A percentile compares a stretch with the other conserved stretches of the same genome.
Conservation (phyloP, 495 filamentous ascomycete genomes). For the Aspergillus bridgeri region DNA sequence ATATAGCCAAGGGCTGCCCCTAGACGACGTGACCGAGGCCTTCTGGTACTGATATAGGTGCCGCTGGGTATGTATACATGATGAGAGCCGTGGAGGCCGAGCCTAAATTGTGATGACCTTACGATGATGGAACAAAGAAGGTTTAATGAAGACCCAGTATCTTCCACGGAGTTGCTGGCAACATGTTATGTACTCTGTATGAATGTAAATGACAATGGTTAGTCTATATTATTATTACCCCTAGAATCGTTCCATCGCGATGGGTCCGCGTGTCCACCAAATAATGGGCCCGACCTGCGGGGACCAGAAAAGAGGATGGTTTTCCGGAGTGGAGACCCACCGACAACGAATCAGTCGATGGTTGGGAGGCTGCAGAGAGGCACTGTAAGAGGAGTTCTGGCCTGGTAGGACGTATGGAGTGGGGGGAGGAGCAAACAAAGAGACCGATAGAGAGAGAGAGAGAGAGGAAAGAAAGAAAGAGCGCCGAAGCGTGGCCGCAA, state of each 20-base stretch:
- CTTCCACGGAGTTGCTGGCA: not conserved
- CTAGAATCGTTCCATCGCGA: not conserved
- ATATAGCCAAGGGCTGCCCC: slow-evolving; percentile 3
- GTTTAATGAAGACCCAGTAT: not conserved
- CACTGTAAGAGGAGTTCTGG: no score
- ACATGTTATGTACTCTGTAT: not conserved
- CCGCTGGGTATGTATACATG: no score
- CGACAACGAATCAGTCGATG: not conserved
- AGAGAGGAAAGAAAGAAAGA: not conserved
- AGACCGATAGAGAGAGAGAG: no score
- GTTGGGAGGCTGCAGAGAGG: not conserved
- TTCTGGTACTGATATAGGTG: no score
- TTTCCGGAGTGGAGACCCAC: not conserved
- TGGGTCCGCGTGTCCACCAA: not conserved
- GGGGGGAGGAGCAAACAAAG: not conserved
- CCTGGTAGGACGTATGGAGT: not conserved
- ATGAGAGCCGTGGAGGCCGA: no score
- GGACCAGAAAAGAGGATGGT: not conserved
- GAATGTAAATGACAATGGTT: no score
- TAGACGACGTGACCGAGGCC: not conserved
- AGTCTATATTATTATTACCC: no score
- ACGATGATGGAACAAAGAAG: not conserved
- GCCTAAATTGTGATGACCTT: no score
- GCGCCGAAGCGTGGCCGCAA: not conserved
- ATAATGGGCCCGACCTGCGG: not conserved